Evolutionary conservation across 495 filamentous ascomycete genomes (phyloP), one percentile per base, ranked within the genome.

Genomic region (Bombardia bombarda): DNA sequence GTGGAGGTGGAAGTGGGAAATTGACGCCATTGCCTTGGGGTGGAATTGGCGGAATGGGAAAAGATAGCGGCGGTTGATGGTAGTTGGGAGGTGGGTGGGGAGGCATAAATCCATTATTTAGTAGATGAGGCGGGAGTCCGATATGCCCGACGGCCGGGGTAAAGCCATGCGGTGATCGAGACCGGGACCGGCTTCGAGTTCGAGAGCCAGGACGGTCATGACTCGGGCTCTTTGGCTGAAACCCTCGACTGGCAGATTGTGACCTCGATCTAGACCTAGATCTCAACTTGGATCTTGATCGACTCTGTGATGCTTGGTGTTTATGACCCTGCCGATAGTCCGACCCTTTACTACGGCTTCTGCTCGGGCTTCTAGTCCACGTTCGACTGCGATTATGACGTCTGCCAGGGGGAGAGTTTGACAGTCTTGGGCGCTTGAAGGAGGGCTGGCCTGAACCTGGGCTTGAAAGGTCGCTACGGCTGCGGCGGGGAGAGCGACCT

Each of bases 231-330:
- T 22, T 32, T 28, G 50, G 51, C 28, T 47, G 49, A 39, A 45
- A 54, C 36, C 34, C 53, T 44, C 43, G 53, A 36, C 48, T 58
- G 46, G 52, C 60, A 25, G 51, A 63, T 42, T 50, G 56, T 37
- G 43, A 65, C 46, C 42, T 52, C 51, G 54, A 72, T 46, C 71
- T 75, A 26, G 79, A 75, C 32, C 57, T 64, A 20, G 73, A 72
- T 10, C 60, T 60, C 0, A 72, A 71, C 30, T 52, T 60, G 14
- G 63, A 65, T 19, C 55, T 53, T 9, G 62, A 65, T 19, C 47
- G 49, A 21, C 50, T 58, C 22, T 50, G 58, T 17, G 65, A 64
- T 22, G 53, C 46, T n/a, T 34, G 45, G 17, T 47, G 42, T 34
- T 46, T 51, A n/a, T n/a, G n/a, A n/a, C n/a, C n/a, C n/a, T n/a